Conservation (phyloP, 139 green algal species). For the Tetradesmus obliquus region DNA sequence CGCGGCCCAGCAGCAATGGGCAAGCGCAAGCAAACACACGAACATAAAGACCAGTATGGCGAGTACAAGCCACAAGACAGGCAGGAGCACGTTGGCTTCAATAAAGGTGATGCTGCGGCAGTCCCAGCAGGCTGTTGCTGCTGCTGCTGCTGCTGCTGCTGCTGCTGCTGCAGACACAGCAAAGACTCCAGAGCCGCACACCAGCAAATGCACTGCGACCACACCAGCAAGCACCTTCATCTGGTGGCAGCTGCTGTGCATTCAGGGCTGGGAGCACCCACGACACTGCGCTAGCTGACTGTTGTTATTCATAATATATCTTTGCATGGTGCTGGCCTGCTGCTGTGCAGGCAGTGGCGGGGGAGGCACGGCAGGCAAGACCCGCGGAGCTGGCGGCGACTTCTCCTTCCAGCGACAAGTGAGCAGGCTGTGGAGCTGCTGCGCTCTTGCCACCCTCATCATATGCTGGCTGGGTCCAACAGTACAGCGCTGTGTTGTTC, state of each 20-base stretch:
- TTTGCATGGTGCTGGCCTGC: not conserved
- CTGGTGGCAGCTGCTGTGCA: too few relatives aligned
- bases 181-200: not conserved
- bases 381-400: not conserved
- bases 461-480: too few relatives aligned
- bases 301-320: too few relatives aligned
- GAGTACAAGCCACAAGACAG: slow-evolving; percentile 62
- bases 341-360: slow-evolving; percentile 3
- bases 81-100: slow-evolving; percentile 55
- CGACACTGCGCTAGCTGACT: too few relatives aligned
- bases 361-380: slow-evolving; percentile 29
- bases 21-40: slow-evolving; percentile 41
- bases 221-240: not conserved
- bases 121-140: slow-evolving; percentile 51
- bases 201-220: not conserved
- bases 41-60: slow-evolving; percentile 77
- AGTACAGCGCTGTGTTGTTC: too few relatives aligned
- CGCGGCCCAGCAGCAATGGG: slow-evolving; percentile 3
- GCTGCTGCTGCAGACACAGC: slow-evolving; percentile 3
- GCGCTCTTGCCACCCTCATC: too few relatives aligned
- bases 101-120: slow-evolving; percentile 50
- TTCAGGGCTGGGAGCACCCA: too few relatives aligned
- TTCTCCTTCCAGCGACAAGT: slow-evolving; percentile 7
- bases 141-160: not conserved
- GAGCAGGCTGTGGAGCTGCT: not conserved